Conservation (phyloP, 352 stramenopile species). For the Peronospora tabacina region DNA sequence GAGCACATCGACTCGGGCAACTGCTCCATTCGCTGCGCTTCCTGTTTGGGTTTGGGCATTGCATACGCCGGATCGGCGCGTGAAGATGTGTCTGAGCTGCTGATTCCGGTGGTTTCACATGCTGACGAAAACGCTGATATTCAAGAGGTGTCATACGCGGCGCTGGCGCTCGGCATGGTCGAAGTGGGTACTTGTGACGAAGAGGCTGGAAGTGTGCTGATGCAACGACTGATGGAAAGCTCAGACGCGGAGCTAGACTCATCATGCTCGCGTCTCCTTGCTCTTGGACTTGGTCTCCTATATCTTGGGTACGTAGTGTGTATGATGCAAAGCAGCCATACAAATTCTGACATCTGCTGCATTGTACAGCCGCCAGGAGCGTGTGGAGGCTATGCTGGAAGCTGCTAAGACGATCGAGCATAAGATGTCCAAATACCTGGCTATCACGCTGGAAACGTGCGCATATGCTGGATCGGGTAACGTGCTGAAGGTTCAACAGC, state of each 20-base stretch:
- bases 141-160: slow-evolving; percentile 89
- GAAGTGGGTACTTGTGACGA: slow-evolving; percentile 98
- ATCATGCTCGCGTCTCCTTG: slow-evolving; percentile 94
- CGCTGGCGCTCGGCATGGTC: slow-evolving; percentile 95
- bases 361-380: slow-evolving; percentile 73
- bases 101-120: slow-evolving; percentile 91
- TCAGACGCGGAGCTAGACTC: slow-evolving; percentile 96
- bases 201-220: slow-evolving; percentile 92
- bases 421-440: slow-evolving; percentile 94
- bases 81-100: slow-evolving; percentile 95
- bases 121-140: slow-evolving; percentile 89
- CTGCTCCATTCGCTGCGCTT: slow-evolving; percentile 90
- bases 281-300: slow-evolving; percentile 93
- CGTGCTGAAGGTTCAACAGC: slow-evolving; percentile 97
- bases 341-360: slow-evolving; percentile 87
- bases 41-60: slow-evolving; percentile 95
- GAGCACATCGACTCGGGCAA: slow-evolving; percentile 96
- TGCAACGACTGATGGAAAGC: slow-evolving; percentile 97
- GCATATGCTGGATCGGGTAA: slow-evolving; percentile 98
- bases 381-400: slow-evolving; percentile 98
- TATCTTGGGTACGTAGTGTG: slow-evolving; percentile 89
- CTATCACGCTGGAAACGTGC: slow-evolving; percentile 95
- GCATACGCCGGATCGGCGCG: slow-evolving; percentile 94
- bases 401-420: slow-evolving; percentile 97
- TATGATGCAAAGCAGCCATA: slow-evolving; percentile 21